These are phyloP conservation scores for Rheum nobile DNA, from an alignment of 148 eudicot genomes.

Conservation along the genomic window DNA sequence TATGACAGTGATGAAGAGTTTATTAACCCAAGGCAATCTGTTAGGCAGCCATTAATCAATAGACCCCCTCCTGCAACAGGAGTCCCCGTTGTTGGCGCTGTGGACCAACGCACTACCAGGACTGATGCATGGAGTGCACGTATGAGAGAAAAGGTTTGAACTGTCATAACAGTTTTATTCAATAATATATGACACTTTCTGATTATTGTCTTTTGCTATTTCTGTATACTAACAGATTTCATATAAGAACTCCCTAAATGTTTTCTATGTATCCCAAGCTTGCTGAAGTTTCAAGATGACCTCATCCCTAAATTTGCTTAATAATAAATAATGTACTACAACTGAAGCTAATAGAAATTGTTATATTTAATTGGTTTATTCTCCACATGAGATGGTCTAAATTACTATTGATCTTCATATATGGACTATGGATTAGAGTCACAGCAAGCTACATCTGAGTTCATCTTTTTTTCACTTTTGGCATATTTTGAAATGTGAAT, in stretches of 20 bases:
- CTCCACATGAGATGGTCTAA: neutral
- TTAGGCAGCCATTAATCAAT: conserved; percentile 75
- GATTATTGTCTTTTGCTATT: neutral
- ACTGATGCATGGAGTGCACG: conserved; percentile 99
- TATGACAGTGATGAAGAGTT: conserved; percentile 96
- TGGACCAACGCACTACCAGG: conserved; percentile 63
- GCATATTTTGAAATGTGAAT: neutral
- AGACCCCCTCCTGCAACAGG: conserved; percentile 42
- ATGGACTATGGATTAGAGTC: neutral
- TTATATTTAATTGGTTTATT: too few relatives aligned
- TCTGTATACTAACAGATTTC: neutral
- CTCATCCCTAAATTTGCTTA: neutral
- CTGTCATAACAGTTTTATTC: neutral
- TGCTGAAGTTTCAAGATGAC: neutral
- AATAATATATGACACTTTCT: neutral
- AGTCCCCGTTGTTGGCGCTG: conserved; percentile 57
- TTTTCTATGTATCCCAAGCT: neutral
- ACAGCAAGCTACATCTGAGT: neutral
- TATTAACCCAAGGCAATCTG: conserved; percentile 71
- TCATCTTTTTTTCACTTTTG: neutral
- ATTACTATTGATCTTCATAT: too few relatives aligned
- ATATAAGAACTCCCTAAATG: neutral
- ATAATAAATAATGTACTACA: neutral
- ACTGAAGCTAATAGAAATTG: neutral
- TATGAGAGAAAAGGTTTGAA: conserved; percentile 85